A percentile compares a stretch with the other conserved stretches of the same genome.
Evolutionary conservation across 331 rosid species (phyloP).

Genomic region (Cydonia oblonga): DNA sequence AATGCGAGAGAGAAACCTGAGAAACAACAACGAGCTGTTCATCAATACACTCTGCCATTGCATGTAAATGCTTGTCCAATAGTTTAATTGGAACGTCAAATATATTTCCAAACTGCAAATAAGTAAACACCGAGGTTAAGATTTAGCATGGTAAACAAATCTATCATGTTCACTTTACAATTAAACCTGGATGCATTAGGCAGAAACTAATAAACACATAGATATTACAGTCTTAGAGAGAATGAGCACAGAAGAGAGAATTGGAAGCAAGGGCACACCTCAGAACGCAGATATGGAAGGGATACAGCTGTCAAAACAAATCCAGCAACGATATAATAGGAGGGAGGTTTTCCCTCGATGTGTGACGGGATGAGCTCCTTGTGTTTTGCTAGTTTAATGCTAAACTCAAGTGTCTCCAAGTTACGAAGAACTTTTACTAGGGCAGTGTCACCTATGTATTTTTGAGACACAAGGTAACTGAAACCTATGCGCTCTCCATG

Average conservation of each 20-base stretch:
- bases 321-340: conserved; percentile 66
- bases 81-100: conserved; percentile 64
- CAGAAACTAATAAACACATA: not conserved
- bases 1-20: conserved; percentile 35
- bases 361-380: conserved; percentile 79
- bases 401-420: conserved; percentile 38
- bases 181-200: not conserved
- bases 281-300: conserved; percentile 80
- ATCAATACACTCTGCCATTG: conserved; percentile 58
- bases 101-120: conserved; percentile 56
- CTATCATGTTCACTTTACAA: not conserved
- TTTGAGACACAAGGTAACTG: conserved; percentile 78
- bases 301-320: conserved; percentile 62
- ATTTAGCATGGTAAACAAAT: not conserved
- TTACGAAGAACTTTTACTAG: conserved; percentile 46
- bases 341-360: conserved; percentile 69
- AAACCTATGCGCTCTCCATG: conserved; percentile 78
- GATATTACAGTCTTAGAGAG: not conserved
- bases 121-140: conserved; percentile 5
- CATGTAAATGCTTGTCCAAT: conserved; percentile 72
- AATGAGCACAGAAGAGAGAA: not conserved
- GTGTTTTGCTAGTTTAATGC: conserved; percentile 46
- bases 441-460: conserved; percentile 59
- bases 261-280: conserved; percentile 30
- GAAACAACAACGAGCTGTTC: conserved; percentile 62